A percentile compares a stretch with the other conserved stretches of the same genome.
These are phyloP conservation scores for Gymnopilus dilepis DNA, from an alignment of 768 basidiomycete genomes.

Conservation along the genomic window DNA sequence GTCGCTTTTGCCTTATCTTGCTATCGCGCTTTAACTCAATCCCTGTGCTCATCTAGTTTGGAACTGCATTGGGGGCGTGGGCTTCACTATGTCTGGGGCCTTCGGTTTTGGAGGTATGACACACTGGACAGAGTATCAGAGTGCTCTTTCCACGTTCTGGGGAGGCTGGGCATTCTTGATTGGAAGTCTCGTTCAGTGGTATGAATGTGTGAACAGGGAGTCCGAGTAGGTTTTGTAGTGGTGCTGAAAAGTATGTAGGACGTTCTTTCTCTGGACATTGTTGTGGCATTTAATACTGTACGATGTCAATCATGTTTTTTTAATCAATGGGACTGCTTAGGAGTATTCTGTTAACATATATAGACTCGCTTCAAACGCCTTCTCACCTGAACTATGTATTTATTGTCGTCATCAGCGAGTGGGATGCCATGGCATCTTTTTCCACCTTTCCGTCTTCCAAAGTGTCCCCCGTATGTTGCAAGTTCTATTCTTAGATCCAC, in stretches of 20 bases:
- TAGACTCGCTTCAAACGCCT: too few relatives aligned
- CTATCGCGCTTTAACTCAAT: too few relatives aligned
- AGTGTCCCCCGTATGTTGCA: neutral
- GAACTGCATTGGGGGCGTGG: conserved; percentile 64
- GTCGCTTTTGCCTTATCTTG: conserved; percentile 4
- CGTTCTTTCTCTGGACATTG: neutral
- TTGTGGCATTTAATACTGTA: neutral
- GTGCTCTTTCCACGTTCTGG: conserved; percentile 61
- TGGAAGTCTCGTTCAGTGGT: conserved; percentile 59
- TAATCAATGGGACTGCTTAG: too few relatives aligned
- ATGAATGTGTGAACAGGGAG: conserved; percentile 52
- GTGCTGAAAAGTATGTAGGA: neutral
- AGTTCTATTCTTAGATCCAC: neutral
- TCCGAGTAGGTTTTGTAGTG: conserved; percentile 21
- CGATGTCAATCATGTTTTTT: too few relatives aligned
- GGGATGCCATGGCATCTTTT: too few relatives aligned
- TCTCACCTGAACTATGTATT: too few relatives aligned
- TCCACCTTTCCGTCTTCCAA: too few relatives aligned
- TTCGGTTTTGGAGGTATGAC: conserved; percentile 48
- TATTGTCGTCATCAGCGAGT: too few relatives aligned
- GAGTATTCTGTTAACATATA: too few relatives aligned
- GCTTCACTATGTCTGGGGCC: conserved; percentile 63
- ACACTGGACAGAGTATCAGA: conserved; percentile 51
- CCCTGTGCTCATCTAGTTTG: too few relatives aligned
- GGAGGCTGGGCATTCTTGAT: conserved; percentile 68